phyloP scores from a whole-genome alignment of 2,329 filamentous ascomycete species.

The Periconia macrospinosa region DNA sequence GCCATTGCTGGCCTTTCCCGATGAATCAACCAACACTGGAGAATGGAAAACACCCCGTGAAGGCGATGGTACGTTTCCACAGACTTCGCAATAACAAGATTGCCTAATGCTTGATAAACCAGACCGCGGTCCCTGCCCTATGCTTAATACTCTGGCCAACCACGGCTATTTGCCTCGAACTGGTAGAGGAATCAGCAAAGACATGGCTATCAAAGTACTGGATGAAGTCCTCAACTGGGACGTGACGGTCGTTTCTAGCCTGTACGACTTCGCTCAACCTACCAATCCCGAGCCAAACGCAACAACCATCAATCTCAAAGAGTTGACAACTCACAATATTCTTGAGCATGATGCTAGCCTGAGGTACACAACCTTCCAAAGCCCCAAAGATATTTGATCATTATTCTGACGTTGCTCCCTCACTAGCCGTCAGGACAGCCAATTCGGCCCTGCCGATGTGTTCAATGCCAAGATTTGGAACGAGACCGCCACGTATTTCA shows the following conservation, averaged over 20 bases:
- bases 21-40: background rate
- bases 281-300: constrained; percentile 30
- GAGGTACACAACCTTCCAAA: background rate
- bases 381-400: background rate
- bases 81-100: background rate
- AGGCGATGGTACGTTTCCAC: background rate
- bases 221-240: constrained; percentile 50
- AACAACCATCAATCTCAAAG: constrained; percentile 22
- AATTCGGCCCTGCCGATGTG: constrained; percentile 54
- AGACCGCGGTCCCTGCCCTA: constrained; percentile 34
- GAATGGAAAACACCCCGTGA: background rate
- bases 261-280: constrained; percentile 49
- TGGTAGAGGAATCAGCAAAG: constrained; percentile 37
- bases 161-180: constrained; percentile 37
- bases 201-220: constrained; percentile 45
- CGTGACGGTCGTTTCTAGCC: constrained; percentile 39
- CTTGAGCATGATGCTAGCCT: constrained; percentile 51
- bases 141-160: constrained; percentile 41
- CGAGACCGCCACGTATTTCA: background rate
- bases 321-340: constrained; percentile 50
- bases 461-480: constrained; percentile 34
- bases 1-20: background rate
- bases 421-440: background rate
- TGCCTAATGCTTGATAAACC: background rate
- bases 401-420: background rate